Evolutionary conservation across 371 early-diverging fungal genomes (phyloP), one percentile per base, ranked within the genome.

Genomic region (Capniomyces stellatus): DNA sequence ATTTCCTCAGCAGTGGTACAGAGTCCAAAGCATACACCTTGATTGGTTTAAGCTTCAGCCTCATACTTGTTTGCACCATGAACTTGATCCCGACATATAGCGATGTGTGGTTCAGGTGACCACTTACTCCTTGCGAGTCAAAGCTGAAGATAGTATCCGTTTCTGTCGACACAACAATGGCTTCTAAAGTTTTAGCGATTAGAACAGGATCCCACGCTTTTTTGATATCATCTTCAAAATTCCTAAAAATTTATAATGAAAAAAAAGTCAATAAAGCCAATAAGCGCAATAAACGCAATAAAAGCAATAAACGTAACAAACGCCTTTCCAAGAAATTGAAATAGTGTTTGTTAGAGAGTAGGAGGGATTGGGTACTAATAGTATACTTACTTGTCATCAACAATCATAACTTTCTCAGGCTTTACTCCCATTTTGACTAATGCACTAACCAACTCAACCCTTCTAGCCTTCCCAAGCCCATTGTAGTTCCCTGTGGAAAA

Each of bases 21-120:
- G 82, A 74, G 44, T 64, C 62, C 47, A 89, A 71, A 43, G 67
- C 69, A 71, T 82, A 85, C 21, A 75, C 49, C 23, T 56, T 44
- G 29, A 57, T 52, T 4, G 57, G 46, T n/a, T 46, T 54, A 51
- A 59, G 31, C 61, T 63, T 66, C 54, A 66, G 49, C 29, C 58
- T 39, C 56, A 63, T 63, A 29, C 64, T 44, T 15, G 66, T 64
- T 57, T 63, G 24, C 43, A 61, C 61, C 66, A 66, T 66, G 40
- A 48, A 48, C 81, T 74, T 77, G 29, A 88, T 77, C 51, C 89
- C 92, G 49, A 75, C 58, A 61, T 78, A 85, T 31, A 78, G 74
- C 2, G 91, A 81, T 49, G 81, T 79, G 66, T 98, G 99, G 71
- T 98, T 98, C 46, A 77, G 69, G 66, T 98, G 99, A 0, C 87